Evolutionary conservation across 2,329 filamentous ascomycete genomes (phyloP), one percentile per base, ranked within the genome.

Genomic region (Hymenotorrendiella dingleyae): DNA sequence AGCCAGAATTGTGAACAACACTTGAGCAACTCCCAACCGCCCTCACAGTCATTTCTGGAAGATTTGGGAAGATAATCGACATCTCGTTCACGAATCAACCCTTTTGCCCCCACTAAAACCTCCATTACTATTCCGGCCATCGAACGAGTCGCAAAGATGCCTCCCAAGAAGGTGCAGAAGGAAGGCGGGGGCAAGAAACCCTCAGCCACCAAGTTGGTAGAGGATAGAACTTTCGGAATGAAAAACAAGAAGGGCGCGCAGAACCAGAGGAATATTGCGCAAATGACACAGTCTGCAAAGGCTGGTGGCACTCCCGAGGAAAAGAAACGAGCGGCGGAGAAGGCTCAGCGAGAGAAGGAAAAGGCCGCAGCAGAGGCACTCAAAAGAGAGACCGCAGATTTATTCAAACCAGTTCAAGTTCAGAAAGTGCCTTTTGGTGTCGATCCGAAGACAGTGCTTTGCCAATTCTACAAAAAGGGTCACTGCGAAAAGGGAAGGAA

Each of bases 141-240:
- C 37, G 20, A 29, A 12, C 40, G 14, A 22, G 12, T 12, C 23
- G 24, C 57, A 63, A 79, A 58, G 58, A 89, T 90, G 85, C 71
- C 85, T 64, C 85, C 85, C 46, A 89, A 89, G 65, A 76, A 74
- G 58, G 51, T 16, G n/a, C 64, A 67, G 45, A 72, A 77, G 42
- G 72, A 78, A 54, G 68, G 58, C 43, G 61, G 52, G 38, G 70
- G 59, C 54, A 71, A 68, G 64, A 80, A 80, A 68, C 78, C 76
- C 69, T 64, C 69, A 43, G 62, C 69, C 17, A 65, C 70, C 46
- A 58, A 69, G 46, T 43, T 73, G 33, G 86, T 89, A 51, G 88
- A 93, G 50, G 93, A 98, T 73, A 93, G 91, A 71, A 95, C 93
- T 36, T 98, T 98, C 74, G 93, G 93, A 58, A 97, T 98, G 93